Evolutionary conservation across 495 filamentous ascomycete species (phyloP).

Genomic region (Hypoxylon fragiforme): DNA sequence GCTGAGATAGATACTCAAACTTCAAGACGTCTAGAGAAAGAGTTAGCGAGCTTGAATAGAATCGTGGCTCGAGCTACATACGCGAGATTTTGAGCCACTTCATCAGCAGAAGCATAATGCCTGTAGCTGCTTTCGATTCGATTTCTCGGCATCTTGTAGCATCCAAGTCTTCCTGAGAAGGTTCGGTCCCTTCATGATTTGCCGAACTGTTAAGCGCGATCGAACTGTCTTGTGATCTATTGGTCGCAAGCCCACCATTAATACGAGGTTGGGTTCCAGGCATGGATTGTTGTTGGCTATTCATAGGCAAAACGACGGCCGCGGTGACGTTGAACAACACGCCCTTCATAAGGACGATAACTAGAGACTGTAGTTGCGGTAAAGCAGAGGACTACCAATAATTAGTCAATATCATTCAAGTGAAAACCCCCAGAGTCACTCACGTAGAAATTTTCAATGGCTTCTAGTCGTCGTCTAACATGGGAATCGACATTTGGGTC

Average conservation of each 20-base stretch:
- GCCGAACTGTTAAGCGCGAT: constrained; percentile 36
- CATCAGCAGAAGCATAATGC: constrained; percentile 76
- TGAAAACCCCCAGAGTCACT: constrained; percentile 39
- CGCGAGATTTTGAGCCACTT: constrained; percentile 98
- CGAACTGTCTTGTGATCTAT: constrained; percentile 34
- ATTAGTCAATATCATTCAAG: constrained; percentile 15
- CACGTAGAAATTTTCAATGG: constrained; percentile 85
- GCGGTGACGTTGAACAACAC: constrained; percentile 80
- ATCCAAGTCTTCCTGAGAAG: constrained; percentile 72
- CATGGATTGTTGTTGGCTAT: constrained; percentile 40
- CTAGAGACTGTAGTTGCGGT: constrained; percentile 87
- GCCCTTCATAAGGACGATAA: constrained; percentile 88
- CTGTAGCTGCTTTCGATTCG: constrained; percentile 85
- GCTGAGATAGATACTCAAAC: constrained; percentile 92
- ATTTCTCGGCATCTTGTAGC: constrained; percentile 81
- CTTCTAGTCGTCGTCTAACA: constrained; percentile 66
- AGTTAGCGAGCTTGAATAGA: constrained; percentile 36
- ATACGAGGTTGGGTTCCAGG: constrained; percentile 36
- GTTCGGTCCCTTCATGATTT: constrained; percentile 46
- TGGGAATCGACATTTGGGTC: constrained; percentile 50
- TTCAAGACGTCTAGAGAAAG: constrained; percentile 76
- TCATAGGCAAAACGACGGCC: constrained; percentile 46
- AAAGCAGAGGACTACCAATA: constrained; percentile 66
- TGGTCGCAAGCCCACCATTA: constrained; percentile 40
- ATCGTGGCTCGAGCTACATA: constrained; percentile 49